A percentile compares a stretch with the other conserved stretches of the same genome.
Conservation (phyloP, 495 filamentous ascomycete genomes). For the Ramalina intermedia region DNA sequence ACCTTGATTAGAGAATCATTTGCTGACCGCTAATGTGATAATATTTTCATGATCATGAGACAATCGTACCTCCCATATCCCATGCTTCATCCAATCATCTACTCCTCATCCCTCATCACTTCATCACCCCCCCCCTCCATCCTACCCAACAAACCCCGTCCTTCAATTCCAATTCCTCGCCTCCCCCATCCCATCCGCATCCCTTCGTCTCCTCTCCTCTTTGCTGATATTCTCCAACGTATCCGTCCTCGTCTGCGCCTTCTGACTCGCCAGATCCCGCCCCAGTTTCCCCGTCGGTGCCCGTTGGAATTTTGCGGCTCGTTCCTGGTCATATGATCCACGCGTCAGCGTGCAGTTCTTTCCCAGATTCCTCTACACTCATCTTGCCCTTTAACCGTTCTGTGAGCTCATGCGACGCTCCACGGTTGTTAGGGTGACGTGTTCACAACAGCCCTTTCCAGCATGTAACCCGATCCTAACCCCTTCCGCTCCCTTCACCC, state of each 20-base stretch:
- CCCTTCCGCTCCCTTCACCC: no score
- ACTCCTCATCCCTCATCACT: neutral
- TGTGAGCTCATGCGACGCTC: neutral
- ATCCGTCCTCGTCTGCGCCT: conserved; percentile 45
- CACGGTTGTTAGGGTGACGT: no score
- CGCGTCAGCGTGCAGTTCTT: conserved; percentile 48
- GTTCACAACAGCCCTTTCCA: no score
- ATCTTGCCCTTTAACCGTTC: neutral
- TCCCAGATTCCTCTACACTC: neutral
- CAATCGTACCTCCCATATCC: no score
- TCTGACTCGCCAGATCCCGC: conserved; percentile 48
- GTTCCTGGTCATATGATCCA: conserved; percentile 22
- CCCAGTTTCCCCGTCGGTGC: conserved; percentile 41
- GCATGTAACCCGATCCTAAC: no score
- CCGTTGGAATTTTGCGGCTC: conserved; percentile 25
- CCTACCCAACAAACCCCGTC: neutral
- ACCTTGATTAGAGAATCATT: no score
- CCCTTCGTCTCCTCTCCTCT: conserved; percentile 39
- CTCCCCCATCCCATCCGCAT: conserved; percentile 38
- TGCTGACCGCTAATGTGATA: no score
- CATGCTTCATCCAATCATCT: no score
- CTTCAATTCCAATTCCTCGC: conserved; percentile 38
- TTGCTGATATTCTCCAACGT: conserved; percentile 36
- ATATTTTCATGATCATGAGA: no score
- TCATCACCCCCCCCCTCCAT: neutral